phyloP scores from a whole-genome alignment of 169 alveolate genomes.

The Perkinsus olseni region DNA sequence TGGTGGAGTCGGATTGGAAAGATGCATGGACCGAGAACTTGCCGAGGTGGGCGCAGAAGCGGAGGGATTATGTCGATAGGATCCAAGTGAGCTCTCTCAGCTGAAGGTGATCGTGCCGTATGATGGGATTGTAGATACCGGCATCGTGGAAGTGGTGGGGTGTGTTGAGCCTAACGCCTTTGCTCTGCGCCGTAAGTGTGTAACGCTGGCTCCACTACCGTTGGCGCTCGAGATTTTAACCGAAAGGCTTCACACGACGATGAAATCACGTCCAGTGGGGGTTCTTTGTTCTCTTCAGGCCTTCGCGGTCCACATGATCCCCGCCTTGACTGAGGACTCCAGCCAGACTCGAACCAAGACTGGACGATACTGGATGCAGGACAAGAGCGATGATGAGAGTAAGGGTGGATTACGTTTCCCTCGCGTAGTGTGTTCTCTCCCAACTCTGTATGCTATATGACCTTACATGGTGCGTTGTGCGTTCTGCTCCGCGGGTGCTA shows the following conservation, averaged over 20 bases:
- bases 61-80: not conserved
- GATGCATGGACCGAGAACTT: not conserved
- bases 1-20: not conserved
- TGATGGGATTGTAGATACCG: not conserved
- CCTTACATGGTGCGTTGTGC: too few relatives aligned
- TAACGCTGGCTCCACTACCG: too few relatives aligned
- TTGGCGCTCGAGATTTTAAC: too few relatives aligned
- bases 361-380: not conserved
- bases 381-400: not conserved
- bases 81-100: not conserved
- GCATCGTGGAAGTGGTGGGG: not conserved
- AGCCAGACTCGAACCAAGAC: not conserved
- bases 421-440: too few relatives aligned
- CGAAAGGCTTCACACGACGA: too few relatives aligned
- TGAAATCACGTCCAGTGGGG: too few relatives aligned
- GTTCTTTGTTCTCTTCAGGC: not conserved
- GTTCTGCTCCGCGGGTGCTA: too few relatives aligned
- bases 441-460: too few relatives aligned
- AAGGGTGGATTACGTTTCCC: not conserved
- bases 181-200: not conserved
- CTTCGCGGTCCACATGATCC: not conserved
- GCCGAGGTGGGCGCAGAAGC: not conserved
- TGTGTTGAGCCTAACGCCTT: not conserved
- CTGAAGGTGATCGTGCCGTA: not conserved
- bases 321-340: not conserved